Base-by-base conservation (phyloP, 129 eudicot species). In the Flaveria sonorensis region DNA sequence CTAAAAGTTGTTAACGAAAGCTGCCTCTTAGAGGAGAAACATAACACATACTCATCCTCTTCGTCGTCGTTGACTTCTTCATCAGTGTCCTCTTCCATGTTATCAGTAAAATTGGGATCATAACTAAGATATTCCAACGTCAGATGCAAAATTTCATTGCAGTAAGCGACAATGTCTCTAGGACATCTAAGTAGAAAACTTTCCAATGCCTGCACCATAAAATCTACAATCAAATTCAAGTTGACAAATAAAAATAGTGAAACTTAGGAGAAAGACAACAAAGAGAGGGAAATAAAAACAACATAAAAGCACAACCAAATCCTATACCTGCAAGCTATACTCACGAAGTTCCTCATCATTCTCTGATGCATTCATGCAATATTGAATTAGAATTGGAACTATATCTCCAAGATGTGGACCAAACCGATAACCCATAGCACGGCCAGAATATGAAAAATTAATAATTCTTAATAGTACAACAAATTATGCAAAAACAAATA, bases 281-380 rank as follows among this genome's bases (percentile, higher is more conserved):
- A 13, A n/a, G n/a, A n/a, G n/a, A 36, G 24, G 21, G 21, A 36
- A 78, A 57, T 14, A 40, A 12, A 47, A 45, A 78, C 26, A 39
- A 66, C n/a, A 71, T 19, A 28, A 15, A 20, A 57, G 74, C 71
- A 65, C 19, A 46, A 28, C n/a, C 62, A 66, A 18, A 79, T 60
- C 10, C 32, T 32, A 19, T 82, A 91, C 99, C 99, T 95, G 99
- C 83, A 95, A 86, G 81, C 99, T 89, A 82, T 95, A 95, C 86
- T 95, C 99, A 63, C 97, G 94, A 81, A 95, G 99, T 81, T 95
- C 99, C 83, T 95, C 99, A 53, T 95, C 97, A 85, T 91, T 95
- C 83, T 95, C 99, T 60, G 99, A 87, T 68, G 99, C 97, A 85
- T 83, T 91, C 85, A 20, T 86, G 78, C 99, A 95, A 82, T 95